Evolutionary conservation across 192 early-diverging fungal species (phyloP).

Genomic region (Rhizophagus clarus): DNA sequence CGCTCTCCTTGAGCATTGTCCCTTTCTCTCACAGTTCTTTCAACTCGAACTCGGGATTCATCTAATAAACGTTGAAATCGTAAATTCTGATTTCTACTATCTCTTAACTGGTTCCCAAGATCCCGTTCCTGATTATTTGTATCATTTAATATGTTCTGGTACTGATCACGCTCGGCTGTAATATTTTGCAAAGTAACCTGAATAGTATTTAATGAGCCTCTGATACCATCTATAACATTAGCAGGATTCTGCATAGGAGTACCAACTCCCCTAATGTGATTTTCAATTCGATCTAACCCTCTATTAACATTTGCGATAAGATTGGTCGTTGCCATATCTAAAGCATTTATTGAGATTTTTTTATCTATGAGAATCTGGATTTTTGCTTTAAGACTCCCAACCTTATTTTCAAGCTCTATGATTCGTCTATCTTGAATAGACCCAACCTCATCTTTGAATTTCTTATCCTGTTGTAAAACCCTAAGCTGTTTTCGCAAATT

Average conservation of each 20-base stretch:
- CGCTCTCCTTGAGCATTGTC: too few relatives aligned
- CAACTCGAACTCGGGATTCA: neutral
- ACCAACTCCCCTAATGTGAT: neutral
- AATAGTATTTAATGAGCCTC: conserved; percentile 5
- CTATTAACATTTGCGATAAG: neutral
- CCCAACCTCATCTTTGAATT: neutral
- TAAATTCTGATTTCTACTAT: neutral
- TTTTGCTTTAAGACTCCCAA: too few relatives aligned
- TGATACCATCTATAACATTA: conserved; percentile 16
- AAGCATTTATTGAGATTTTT: neutral
- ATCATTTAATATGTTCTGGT: neutral
- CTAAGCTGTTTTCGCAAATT: neutral
- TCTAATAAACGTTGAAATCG: neutral
- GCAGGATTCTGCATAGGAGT: neutral
- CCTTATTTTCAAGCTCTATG: too few relatives aligned
- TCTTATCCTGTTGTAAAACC: neutral
- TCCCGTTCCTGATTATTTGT: neutral
- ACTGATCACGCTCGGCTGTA: neutral
- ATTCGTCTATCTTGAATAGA: too few relatives aligned
- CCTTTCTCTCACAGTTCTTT: too few relatives aligned
- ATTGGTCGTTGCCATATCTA: neutral
- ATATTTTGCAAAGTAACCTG: neutral
- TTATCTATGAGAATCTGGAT: neutral
- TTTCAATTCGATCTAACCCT: conserved; percentile 7
- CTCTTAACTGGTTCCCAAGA: neutral